Base-by-base conservation (phyloP, 148 eudicot species). In the Suaeda aralocaspica region DNA sequence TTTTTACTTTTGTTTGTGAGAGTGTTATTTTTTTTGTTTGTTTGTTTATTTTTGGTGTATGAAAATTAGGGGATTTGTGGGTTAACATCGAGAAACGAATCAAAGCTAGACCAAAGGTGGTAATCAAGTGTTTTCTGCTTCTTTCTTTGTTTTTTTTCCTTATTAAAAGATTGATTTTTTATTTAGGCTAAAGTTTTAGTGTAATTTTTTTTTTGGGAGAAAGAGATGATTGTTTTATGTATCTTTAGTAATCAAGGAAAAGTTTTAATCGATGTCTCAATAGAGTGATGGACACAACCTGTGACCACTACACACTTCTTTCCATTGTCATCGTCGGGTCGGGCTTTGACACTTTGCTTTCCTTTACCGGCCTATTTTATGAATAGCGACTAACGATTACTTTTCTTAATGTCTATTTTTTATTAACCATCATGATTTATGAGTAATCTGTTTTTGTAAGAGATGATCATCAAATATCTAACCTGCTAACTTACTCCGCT, bases 1-100 rank as follows among this genome's bases (percentile, higher is more conserved):
- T n/a, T n/a, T n/a, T n/a, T n/a, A n/a, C n/a, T n/a, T n/a, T n/a
- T n/a, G n/a, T n/a, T n/a, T n/a, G n/a, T n/a, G n/a, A n/a, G n/a
- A n/a, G 56, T 16, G 3, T 48, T 1, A 46, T 25, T 56, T 1
- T 63, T 14, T 36, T 56, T 36, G 52, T 57, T n/a, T 36, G 48
- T 39, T 13, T 63, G 67, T 39, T 28, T 24, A 11, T 2, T 50
- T 19, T 53, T 68, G 71, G 71, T 34, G 56, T 58, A 56, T 11
- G 12, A 26, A 59, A 62, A 49, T 14, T 62, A 48, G 49, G 60
- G 68, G 68, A 33, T 53, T 55, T 41, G 53, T 19, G 50, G 52
- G 53, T 59, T 70, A 70, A 70, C 73, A 70, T 70, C 73, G 73
- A 70, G 55, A 70, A 59, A 29, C 73, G 73, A 70, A 70, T 70